phyloP scores from a whole-genome alignment of 2,329 filamentous ascomycete genomes.

The Pseudohalonectria lignicola region DNA sequence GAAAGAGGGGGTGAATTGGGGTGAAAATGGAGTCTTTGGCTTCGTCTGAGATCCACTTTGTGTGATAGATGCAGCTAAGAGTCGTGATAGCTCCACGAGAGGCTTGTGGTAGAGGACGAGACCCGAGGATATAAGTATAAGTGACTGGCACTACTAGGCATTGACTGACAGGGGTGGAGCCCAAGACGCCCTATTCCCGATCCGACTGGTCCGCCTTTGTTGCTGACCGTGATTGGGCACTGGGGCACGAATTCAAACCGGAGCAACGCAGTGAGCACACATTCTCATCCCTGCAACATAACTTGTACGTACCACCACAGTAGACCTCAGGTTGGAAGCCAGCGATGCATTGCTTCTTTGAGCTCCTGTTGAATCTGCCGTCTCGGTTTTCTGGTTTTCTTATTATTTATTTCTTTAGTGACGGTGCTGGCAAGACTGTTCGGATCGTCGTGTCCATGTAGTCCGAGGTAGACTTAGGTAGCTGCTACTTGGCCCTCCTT shows the following conservation, averaged over 20 bases:
- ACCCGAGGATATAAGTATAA: slow-evolving; percentile 1
- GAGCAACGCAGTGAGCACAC: too few relatives aligned
- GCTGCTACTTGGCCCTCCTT: too few relatives aligned
- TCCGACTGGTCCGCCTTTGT: slow-evolving; percentile 1
- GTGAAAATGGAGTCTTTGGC: neutral
- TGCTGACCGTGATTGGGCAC: slow-evolving; percentile 1
- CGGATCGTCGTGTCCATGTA: too few relatives aligned
- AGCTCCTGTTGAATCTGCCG: too few relatives aligned
- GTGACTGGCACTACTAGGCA: neutral
- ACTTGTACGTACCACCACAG: too few relatives aligned
- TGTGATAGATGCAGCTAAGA: slow-evolving; percentile 1
- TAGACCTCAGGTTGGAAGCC: neutral
- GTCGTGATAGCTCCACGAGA: slow-evolving; percentile 3
- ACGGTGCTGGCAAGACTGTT: too few relatives aligned
- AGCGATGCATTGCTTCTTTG: neutral
- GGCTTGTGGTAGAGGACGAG: slow-evolving; percentile 2
- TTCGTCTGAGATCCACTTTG: slow-evolving; percentile 2
- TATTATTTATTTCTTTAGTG: too few relatives aligned
- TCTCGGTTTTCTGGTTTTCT: slow-evolving; percentile 1
- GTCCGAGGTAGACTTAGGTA: too few relatives aligned
- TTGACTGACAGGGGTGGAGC: neutral
- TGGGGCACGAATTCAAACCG: slow-evolving; percentile 5
- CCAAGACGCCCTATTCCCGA: neutral
- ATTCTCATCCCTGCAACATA: slow-evolving; percentile 4
- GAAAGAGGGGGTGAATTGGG: neutral